Evolutionary conservation across 495 filamentous ascomycete genomes (phyloP), one percentile per base, ranked within the genome.

Genomic region (Penicillium malachiteum): DNA sequence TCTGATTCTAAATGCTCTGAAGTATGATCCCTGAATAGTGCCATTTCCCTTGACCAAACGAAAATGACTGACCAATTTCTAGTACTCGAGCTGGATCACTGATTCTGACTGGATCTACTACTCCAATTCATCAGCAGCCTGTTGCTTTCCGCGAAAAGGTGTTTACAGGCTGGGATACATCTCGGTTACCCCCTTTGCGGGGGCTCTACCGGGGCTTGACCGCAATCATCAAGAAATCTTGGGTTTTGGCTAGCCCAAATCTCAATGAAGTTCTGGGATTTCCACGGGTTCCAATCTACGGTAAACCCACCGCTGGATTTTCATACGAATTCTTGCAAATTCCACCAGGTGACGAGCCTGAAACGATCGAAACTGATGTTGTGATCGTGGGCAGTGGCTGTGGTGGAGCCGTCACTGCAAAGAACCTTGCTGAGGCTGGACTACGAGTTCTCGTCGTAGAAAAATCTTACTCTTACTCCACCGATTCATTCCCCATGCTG

Each of bases 341-440:
- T 30, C 71, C 78, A 3, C 63, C 78, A 0, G 71, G 71, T 7
- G 66, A 77, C 13, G 64, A 67, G 9, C 72, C 74, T 5, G 80
- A 82, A 51, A 80, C 74, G 0, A 64, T 96, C 48, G 85, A 92
- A 38, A 86, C 86, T 4, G 92, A 96, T 65, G 85, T 95, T 1
- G 84, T 95, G 13, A 84, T 96, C 55, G 80, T 96, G 6, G 92
- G 92, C 2, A 92, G 88, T 48, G 92, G 92, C 14, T 93, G 89
- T 61, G 92, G 92, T 47, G 91, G 89, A n/a, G 89, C 78, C 0
- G 91, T 96, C 0, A 82, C 80, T 31, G 91, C 92, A 11, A 91
- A 91, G 71, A 87, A 87, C 26, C 73, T 96, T 5, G 85, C 91
- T 10, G 85, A 90, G 61, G 87, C 83, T 3, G 88, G 84, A n/a